Evolutionary conservation across 441 rosid genomes (phyloP).

Genomic region (Pelargonium citronellum): DNA sequence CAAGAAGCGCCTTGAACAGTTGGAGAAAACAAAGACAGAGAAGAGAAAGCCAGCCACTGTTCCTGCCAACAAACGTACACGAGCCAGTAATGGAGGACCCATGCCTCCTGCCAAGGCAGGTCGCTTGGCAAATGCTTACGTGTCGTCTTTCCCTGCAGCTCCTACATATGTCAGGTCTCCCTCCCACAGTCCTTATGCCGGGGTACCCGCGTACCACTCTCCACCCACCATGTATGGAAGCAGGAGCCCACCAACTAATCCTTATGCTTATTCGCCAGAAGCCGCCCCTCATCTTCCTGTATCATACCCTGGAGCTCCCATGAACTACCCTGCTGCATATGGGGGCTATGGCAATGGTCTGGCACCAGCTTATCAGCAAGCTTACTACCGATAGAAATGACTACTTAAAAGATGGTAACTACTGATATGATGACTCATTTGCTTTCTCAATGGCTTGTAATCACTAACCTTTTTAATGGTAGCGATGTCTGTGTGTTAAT

Average conservation of each 20-base stretch:
- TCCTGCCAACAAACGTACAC: slow-evolving; percentile 89
- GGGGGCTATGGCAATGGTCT: slow-evolving; percentile 66
- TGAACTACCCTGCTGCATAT: slow-evolving; percentile 64
- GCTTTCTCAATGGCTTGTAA: slow-evolving; percentile 57
- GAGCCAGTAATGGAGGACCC: slow-evolving; percentile 83
- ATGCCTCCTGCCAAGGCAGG: slow-evolving; percentile 99
- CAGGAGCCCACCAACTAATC: slow-evolving; percentile 57
- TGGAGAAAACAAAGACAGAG: slow-evolving; percentile 82
- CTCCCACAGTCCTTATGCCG: slow-evolving; percentile 60
- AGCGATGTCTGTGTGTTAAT: slow-evolving; percentile 60
- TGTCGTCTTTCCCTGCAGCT: slow-evolving; percentile 80
- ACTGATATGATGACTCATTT: slow-evolving; percentile 73
- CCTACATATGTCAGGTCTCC: slow-evolving; percentile 73
- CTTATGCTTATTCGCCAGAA: slow-evolving; percentile 83
- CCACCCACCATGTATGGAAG: slow-evolving; percentile 67
- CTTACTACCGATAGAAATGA: slow-evolving; percentile 94
- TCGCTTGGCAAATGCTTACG: slow-evolving; percentile 78
- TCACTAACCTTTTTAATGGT: slow-evolving; percentile 68
- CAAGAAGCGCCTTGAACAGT: slow-evolving; percentile 91
- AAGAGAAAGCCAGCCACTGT: slow-evolving; percentile 73
- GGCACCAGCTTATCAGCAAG: slow-evolving; percentile 87
- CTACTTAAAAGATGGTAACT: slow-evolving; percentile 69
- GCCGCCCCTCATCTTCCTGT: slow-evolving; percentile 41
- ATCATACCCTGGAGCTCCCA: slow-evolving; percentile 40
- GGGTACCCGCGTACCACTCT: slow-evolving; percentile 55